Base-by-base conservation (phyloP, 2,329 filamentous ascomycete species). In the Peltaster fructicola region DNA sequence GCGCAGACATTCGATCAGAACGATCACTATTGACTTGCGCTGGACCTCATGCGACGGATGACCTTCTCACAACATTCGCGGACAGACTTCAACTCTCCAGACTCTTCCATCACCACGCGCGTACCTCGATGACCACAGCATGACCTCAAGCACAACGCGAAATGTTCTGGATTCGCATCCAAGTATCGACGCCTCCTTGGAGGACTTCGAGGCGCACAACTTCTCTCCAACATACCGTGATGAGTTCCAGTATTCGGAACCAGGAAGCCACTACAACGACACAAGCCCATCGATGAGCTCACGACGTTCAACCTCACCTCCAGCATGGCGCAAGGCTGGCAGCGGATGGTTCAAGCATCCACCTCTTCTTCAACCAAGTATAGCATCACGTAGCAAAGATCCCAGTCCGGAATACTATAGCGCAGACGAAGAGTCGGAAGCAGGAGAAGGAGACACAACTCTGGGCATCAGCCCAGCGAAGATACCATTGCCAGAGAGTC, bases 241-340 rank as follows among this genome's bases (percentile, higher is more conserved):
- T 12, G 37, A 64, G 28, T 46, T 74, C 68, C 18, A 68, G 63
- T 40, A 73, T 74, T 54, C 61, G 65, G 37, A 42, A 36, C 33
- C 32, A 33, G 17, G 24, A 8, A 23, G 21, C 27, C 17, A 24
- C 8, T 30, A 30, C 22, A 28, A 37, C 20, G 38, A 37, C 24
- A 71, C 63, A 23, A 63, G 14, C 51, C 50, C 24, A 49, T 45
- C 32, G 51, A 56, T 30, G 48, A 57, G 57, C 29, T 41, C 51
- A 26, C 57, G 63, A 30, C 59, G 62, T 23, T 66, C 65, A 15
- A 75, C 68, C 67, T 71, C 67, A 26, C 72, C 72, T 19, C 72
- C 72, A 2, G 68, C 68, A 8, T 72, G 70, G 59, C 59, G 65
- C 35, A 63, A 59, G 39, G 57, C 57, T 32, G 67, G 63, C 34